Evolutionary conservation across 495 filamentous ascomycete species (phyloP), one percentile per base, ranked within the genome.

Genomic region (Daldinia grandis): DNA sequence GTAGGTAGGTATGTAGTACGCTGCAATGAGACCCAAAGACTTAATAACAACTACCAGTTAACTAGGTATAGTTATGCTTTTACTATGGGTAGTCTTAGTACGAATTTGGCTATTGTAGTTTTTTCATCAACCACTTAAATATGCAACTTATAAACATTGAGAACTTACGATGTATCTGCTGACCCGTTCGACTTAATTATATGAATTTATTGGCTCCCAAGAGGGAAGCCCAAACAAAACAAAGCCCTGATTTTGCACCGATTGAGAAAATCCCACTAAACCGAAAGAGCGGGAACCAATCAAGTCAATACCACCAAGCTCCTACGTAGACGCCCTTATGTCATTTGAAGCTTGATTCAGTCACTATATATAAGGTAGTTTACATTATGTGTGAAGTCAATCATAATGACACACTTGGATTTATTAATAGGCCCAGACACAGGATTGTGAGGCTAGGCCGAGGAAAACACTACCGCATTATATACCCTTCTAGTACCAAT

Each of bases 211-310:
- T 47, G 42, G 42, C 42, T 47, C 33, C 27, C 19, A 21, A 40
- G 27, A 66, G 8, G 5, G 15, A 58, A 35, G 24, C 7, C 37
- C 49, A 57, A 42, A 14, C 15, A 50, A 50, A 9, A 27, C n/a
- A 51, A 24, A n/a, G 30, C 33, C 42, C 27, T 47, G 55, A 54
- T 14, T 54, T 70, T 61, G 19, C 15, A 61, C 28, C 31, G 15
- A 27, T 30, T 19, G 49, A 64, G 61, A 70, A 62, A 71, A 65
- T 66, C 55, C 61, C 47, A 58, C 68, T 71, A 62, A 62, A 47
- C 10, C 19, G 2, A 47, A 63, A 38, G 14, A 35, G 67, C 50
- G 68, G 68, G 58, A 71, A 30, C 68, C 68, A 71, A 71, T 71
- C 68, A 66, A 31, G 17, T 58, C 12, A 27, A 5, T 25, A 17